Evolutionary conservation across 2,329 filamentous ascomycete genomes (phyloP), one percentile per base, ranked within the genome.

Genomic region (Colletotrichum filicis): DNA sequence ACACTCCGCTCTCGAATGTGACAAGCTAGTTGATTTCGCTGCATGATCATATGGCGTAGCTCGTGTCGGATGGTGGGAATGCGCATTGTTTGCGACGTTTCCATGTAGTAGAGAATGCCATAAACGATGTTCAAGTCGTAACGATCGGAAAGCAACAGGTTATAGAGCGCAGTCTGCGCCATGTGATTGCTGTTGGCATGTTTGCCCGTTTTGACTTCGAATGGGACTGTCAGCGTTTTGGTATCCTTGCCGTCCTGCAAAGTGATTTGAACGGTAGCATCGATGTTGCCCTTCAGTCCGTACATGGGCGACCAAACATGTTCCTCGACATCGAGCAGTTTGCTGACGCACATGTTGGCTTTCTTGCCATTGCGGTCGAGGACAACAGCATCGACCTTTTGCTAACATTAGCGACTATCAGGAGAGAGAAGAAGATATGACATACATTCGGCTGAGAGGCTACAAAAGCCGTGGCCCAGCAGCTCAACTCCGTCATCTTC

Each of bases 251-350:
- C 90, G 69, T 97, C 93, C 68, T 90, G 86, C 86, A 98, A 93
- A 0, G 90, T 91, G 19, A 97, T 93, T 83, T 99, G 94, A 1
- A 99, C 94, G 0, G 97, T 98, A 32, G 97, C 97, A 83, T 99
- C 97, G 73, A 99, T 97, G 77, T 98, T 99, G 35, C 97, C 97
- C 82, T 99, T 99, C 19, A 99, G 87, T 0, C 97, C 97, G 80
- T 97, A 99, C 91, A 95, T 96, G 0, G 97, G 97, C 7, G 96
- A 98, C 97, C 97, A 99, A 32, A 99, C 92, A 79, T 98, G 97
- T 82, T 99, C 97, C 81, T 99, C 97, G 11, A 99, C 94, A 79
- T 98, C 97, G 16, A 99, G 92, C 32, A 99, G 87, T 80, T 98
- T 99, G 78, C 92, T 97, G 76, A 99, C 92, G 76, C 94, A 95